phyloP scores from a whole-genome alignment of 2,329 filamentous ascomycete species.

The Aspergillus flavus region DNA sequence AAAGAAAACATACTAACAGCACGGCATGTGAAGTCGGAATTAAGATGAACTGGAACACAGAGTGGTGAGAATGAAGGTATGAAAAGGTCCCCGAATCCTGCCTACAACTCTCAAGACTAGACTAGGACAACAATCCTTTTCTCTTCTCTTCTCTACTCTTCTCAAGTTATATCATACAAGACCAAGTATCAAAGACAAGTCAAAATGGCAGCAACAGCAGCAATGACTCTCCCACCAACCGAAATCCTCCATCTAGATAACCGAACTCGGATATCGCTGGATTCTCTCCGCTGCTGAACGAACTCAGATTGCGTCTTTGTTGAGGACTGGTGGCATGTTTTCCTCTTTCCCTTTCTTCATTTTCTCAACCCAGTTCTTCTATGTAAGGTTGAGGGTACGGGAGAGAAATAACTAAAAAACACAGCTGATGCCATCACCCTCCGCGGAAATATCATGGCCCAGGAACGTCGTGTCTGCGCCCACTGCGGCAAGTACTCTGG shows the following conservation, averaged over 20 bases:
- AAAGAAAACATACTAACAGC: background rate
- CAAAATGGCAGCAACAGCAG: background rate
- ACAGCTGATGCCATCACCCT: background rate
- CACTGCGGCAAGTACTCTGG: slow-evolving; percentile 9
- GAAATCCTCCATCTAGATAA: background rate
- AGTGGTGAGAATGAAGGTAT: background rate
- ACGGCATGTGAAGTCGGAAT: background rate
- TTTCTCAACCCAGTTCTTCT: too few relatives aligned
- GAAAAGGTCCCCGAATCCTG: background rate
- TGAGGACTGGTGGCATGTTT: background rate
- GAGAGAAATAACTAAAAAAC: background rate
- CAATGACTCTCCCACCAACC: background rate
- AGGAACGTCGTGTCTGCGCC: background rate
- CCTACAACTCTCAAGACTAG: background rate
- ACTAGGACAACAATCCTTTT: background rate
- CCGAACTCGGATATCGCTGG: background rate
- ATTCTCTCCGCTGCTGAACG: background rate
- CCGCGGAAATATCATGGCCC: background rate
- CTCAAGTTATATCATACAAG: background rate
- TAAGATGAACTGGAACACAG: background rate
- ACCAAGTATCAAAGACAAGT: background rate
- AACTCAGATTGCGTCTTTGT: background rate
- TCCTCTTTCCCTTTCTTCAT: background rate
- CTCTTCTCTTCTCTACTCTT: background rate
- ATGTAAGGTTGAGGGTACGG: too few relatives aligned